Percentiles rank a stretch among this genome's conserved stretches.
Conservation (phyloP, 768 basidiomycete genomes). For the Fomitopsis pulvina region DNA sequence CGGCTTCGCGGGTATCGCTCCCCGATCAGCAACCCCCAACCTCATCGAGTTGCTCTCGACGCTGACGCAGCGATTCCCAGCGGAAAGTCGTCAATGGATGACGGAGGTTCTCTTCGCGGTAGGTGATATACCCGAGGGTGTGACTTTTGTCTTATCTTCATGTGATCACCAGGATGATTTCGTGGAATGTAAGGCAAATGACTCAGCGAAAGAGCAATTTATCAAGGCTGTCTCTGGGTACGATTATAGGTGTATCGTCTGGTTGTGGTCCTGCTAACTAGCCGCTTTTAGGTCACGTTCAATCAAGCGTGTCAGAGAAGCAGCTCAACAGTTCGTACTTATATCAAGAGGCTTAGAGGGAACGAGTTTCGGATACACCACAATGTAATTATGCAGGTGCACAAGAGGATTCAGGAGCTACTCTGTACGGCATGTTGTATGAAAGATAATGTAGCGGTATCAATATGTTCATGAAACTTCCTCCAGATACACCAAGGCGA, state of each 20-base stretch:
- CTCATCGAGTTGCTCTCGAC: conserved; percentile 76
- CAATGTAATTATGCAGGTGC: conserved; percentile 13
- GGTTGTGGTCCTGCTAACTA: not conserved
- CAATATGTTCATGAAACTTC: no score
- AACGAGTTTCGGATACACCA: conserved; percentile 77
- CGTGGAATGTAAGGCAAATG: conserved; percentile 61
- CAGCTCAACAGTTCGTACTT: conserved; percentile 82
- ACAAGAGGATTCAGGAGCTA: not conserved
- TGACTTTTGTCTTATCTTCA: not conserved
- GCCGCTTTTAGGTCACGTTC: conserved; percentile 53
- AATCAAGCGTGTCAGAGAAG: conserved; percentile 68
- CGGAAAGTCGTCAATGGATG: conserved; percentile 64
- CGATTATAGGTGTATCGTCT: no score
- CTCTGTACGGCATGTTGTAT: not conserved
- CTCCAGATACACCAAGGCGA: no score
- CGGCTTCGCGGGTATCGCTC: conserved; percentile 81
- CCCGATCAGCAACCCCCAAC: conserved; percentile 76
- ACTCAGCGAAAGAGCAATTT: conserved; percentile 74
- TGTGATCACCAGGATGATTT: conserved; percentile 54
- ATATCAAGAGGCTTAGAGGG: conserved; percentile 81
- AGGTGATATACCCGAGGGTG: not conserved
- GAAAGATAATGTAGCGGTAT: no score
- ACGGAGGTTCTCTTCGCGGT: conserved; percentile 64
- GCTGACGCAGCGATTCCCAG: conserved; percentile 50
- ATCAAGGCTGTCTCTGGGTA: conserved; percentile 66